Evolutionary conservation across 371 early-diverging fungal species (phyloP), one percentile per base, ranked within the genome.

Genomic region (Circinella umbellata): DNA sequence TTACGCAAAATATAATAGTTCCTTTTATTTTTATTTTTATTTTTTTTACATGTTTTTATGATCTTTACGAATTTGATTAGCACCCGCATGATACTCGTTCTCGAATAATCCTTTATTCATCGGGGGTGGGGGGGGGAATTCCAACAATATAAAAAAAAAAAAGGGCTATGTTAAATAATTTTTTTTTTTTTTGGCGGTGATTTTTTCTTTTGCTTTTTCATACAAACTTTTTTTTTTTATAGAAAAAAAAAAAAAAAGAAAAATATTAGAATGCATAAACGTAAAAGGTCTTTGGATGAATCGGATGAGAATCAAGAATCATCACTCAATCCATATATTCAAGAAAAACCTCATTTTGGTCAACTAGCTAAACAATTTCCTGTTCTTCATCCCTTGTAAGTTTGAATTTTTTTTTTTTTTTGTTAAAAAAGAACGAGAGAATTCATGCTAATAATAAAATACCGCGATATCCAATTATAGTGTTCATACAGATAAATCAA

Each of bases 41-140:
- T 27, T 27, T 27, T 27, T 27, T 35, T 73, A 84, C 84, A 84
- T 77, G 61, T 80, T 76, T 59, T 84, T 84, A 47, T 74, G 74
- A 67, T 84, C 82, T 59, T 77, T 80, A 49, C 84, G 71, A 49
- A 84, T 77, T 55, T 78, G 65, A 59, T 78, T 77, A 15, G 76
- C 61, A 17, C 65, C 74, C 4, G 46, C 57, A 47, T 70, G 67
- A 57, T 64, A 70, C 37, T 63, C 68, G 46, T 70, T 70, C 53
- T 59, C 66, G 37, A 65, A 70, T 37, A 70, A 51, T 53, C 51
- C 57, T 34, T 57, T 34, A 34, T n/a, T 57, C 34, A n/a, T 18
- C 27, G 27, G 8, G 8, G 8, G 14, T 4, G 34, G 6, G 1
- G 15, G 15, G 47, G 47, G 47, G 3, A 47, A 47, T 9, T 15